Evolutionary conservation across 164 flowering plant genomes (phyloP).

Genomic region (Vitis amurensis): DNA sequence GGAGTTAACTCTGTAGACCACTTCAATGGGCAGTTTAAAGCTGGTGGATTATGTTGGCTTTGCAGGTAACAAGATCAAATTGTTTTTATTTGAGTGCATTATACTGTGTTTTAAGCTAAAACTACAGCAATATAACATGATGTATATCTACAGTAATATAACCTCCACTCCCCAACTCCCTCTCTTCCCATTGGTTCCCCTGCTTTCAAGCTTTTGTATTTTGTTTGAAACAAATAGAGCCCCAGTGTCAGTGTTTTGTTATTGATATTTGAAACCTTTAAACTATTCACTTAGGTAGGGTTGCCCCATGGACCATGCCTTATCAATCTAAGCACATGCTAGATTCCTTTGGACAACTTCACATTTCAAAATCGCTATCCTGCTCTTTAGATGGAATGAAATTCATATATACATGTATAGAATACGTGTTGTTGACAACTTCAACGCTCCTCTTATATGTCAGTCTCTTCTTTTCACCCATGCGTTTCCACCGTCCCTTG

Average conservation of each 20-base stretch:
- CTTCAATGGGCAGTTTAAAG: slow-evolving; percentile 89
- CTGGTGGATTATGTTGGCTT: slow-evolving; percentile 90
- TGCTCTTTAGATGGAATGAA: too few species aligned
- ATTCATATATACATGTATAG: too few species aligned
- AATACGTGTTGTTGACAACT: too few species aligned
- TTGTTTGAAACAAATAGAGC: background rate
- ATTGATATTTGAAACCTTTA: background rate
- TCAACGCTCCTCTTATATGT: too few species aligned
- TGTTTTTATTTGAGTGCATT: background rate
- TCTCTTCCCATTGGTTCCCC: too few species aligned
- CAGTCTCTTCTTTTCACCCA: too few species aligned
- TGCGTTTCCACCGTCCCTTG: too few species aligned
- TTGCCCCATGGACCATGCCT: background rate
- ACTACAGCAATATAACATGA: too few species aligned
- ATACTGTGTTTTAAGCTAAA: background rate
- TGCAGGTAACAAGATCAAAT: slow-evolving; percentile 62
- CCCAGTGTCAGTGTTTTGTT: background rate
- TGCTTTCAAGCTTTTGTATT: background rate
- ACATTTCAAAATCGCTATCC: too few species aligned
- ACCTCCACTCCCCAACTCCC: too few species aligned
- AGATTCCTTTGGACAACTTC: background rate
- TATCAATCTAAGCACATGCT: background rate
- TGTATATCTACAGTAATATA: too few species aligned
- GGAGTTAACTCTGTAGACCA: slow-evolving; percentile 86
- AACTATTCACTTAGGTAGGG: background rate